These are phyloP conservation scores for Paracamarosporium sp. DNA, from an alignment of 2,329 filamentous ascomycete genomes.

Conservation along the genomic window DNA sequence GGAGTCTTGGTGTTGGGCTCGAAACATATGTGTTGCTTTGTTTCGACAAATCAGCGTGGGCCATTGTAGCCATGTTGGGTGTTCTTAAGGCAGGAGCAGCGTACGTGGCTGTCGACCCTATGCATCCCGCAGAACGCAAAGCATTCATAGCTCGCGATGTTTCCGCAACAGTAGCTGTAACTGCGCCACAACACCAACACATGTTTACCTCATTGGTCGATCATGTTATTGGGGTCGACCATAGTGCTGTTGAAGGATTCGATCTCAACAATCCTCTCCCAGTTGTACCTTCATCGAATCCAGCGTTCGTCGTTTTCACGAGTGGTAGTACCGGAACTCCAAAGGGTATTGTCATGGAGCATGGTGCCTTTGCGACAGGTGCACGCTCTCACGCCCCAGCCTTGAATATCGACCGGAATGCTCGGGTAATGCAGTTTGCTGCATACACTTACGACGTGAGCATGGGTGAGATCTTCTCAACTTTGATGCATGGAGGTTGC, in stretches of 20 bases:
- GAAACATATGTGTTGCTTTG: conserved; percentile 15
- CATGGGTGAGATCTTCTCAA: conserved; percentile 58
- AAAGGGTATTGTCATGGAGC: conserved; percentile 55
- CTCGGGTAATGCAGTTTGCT: conserved; percentile 1
- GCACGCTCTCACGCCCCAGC: not conserved
- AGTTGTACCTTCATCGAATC: not conserved
- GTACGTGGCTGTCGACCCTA: conserved; percentile 30
- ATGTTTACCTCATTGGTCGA: not conserved
- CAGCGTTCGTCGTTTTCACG: conserved; percentile 58
- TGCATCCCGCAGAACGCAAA: conserved; percentile 1
- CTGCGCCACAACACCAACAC: not conserved
- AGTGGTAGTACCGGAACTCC: conserved; percentile 61
- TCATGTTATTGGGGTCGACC: not conserved
- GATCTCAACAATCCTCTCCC: not conserved
- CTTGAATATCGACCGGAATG: not conserved
- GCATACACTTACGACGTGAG: conserved; percentile 60
- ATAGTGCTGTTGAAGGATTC: not conserved
- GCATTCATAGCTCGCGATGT: not conserved
- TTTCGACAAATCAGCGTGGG: conserved; percentile 28
- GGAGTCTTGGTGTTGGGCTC: conserved; percentile 9
- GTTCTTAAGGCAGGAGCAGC: conserved; percentile 51
- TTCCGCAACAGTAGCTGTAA: not conserved
- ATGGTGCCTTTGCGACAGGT: not conserved
- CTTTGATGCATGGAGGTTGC: conserved; percentile 54
- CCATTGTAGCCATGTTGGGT: conserved; percentile 48